Evolutionary conservation across 2,329 filamentous ascomycete genomes (phyloP), one percentile per base, ranked within the genome.

Genomic region (Mycocentrospora acerina): DNA sequence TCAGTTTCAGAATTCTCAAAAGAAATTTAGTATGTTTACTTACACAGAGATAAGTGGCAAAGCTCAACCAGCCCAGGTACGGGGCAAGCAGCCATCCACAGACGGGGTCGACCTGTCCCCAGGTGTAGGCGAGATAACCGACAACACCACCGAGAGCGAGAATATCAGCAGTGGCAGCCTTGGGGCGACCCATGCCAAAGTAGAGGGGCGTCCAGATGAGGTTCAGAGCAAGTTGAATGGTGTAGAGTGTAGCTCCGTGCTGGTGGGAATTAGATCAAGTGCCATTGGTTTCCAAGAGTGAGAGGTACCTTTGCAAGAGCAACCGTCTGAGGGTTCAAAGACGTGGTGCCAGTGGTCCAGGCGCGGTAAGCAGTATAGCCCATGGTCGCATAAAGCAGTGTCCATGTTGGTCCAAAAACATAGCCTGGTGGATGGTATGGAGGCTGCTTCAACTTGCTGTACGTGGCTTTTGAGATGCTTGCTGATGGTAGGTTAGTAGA

Each of bases 191-290:
- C 34, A 85, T 62, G n/a, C 80, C 78, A 63, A 95, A 96, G 78
- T 96, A 96, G 9, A 96, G 78, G 10, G 91, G 91, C 80, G 90
- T 96, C 88, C 88, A 97, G 37, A 85, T 68, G 19, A 95, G 74
- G 66, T 96, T 96, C 35, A 96, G 75, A 9, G 78, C 86, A 6
- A 96, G 82, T 70, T 96, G 90, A 43, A 90, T 75, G 2, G 86
- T 87, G 73, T 95, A 96, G 19, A 96, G 77, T 0, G 85, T 88
- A 41, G 88, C 84, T 51, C 83, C 85, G 51, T 82, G 70, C 68
- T 70, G 39, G 4, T 24, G n/a, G 7, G 4, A 17, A 16, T 48
- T 40, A 48, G 37, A 39, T 16, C 22, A 18, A 13, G 24, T 25
- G 26, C 5, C 19, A 24, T 19, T 4, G 13, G n/a, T 7, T 11